Conservation (phyloP, 192 early-diverging fungal species). For the Chytriomyces hyalinus region DNA sequence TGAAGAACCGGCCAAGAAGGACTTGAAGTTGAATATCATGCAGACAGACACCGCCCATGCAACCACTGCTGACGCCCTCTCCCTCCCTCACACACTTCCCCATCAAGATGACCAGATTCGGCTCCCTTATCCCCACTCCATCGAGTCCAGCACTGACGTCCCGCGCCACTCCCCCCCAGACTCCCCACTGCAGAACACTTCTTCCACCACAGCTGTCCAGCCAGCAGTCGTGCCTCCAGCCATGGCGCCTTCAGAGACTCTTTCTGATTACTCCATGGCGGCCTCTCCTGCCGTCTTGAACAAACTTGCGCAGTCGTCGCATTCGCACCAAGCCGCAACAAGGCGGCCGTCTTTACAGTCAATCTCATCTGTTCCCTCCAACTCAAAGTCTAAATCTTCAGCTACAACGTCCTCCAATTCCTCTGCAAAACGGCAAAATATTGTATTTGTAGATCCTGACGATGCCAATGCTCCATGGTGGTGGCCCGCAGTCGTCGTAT, state of each 20-base stretch:
- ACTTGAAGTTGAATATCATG: too few relatives aligned
- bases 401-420: not conserved
- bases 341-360: not conserved
- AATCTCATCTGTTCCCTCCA: not conserved
- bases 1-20: not conserved
- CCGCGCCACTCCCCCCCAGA: not conserved
- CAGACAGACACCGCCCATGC: not conserved
- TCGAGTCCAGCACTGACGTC: not conserved
- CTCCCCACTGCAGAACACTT: not conserved
- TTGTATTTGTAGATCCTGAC: slow-evolving; percentile 72
- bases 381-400: not conserved
- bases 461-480: slow-evolving; percentile 61
- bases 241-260: not conserved
- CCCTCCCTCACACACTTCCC: slow-evolving; percentile 1
- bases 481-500: slow-evolving; percentile 74
- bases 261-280: not conserved
- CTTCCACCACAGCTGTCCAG: not conserved
- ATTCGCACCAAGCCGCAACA: not conserved
- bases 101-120: not conserved
- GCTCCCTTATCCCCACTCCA: not conserved
- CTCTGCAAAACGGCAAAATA: slow-evolving; percentile 14
- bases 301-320: not conserved
- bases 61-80: not conserved
- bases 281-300: not conserved
- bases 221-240: not conserved